Base-by-base conservation (phyloP, 768 basidiomycete species). In the Dioszegia crocea region DNA sequence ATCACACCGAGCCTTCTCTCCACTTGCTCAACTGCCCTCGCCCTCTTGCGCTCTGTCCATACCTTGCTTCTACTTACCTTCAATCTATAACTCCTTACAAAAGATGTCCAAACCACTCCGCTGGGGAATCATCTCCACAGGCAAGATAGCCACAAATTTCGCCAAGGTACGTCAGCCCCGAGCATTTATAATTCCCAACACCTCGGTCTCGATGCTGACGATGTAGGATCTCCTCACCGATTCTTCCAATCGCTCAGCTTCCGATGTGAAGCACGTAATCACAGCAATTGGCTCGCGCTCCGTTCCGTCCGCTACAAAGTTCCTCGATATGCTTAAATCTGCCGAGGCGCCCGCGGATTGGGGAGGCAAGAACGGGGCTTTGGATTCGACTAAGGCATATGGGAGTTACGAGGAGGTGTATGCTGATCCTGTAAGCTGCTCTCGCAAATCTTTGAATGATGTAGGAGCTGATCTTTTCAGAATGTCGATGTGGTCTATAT, bases 101-200 rank as follows among this genome's bases (percentile, higher is more conserved):
- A 53, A 17, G 24, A 53, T 53, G 51, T 53, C 51, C 11, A 53
- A 53, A 24, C 38, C 51, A 23, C 51, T 90, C 54, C 84, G 84
- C 56, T 91, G 90, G 91, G 90, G 91, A 17, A 88, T 92, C 63
- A 86, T 94, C 61, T 88, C 89, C 12, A 90, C 89, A 1, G 89
- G 88, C 29, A 70, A 74, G 19, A 92, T 91, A 58, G 84, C 89
- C 9, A 79, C 79, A 29, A 75, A 73, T 11, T 92, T 91, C 72
- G 82, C 84, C 11, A 84, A 83, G 80, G 89, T 87, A 59, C 57
- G 78, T 59, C 49, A 29, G 16, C 11, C 21, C 24, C 51, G 17
- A n/a, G n/a, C n/a, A n/a, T n/a, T n/a, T n/a, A n/a, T n/a, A n/a
- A n/a, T n/a, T 27, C 24, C 36, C 33, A 33, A 33, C 31, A 5